Base-by-base conservation (phyloP, 2,329 filamentous ascomycete species). In the Fusarium citri region DNA sequence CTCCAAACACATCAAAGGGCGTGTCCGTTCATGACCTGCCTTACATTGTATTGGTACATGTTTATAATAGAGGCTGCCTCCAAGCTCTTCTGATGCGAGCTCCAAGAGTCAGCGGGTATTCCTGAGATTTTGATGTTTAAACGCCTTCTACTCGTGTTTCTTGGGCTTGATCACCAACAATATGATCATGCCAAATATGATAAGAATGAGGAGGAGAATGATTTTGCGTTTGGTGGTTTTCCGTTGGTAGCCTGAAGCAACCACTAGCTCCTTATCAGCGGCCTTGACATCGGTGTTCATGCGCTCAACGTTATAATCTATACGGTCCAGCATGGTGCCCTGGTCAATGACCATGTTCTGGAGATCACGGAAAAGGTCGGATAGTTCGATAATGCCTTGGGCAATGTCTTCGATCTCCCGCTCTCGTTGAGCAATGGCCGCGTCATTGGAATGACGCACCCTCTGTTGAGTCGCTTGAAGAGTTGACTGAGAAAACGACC, bases 381-480 rank as follows among this genome's bases (percentile, higher is more conserved):
- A 93, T 10, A 99, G 85, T 78, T 98, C 95, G 76, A 99, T 98
- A 80, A 99, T 98, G 61, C 96, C 95, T 78, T 98, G 94, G 4
- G 96, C 96, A 69, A 99, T 99, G 74, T 98, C 94, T 77, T 97
- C 97, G 75, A 99, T 99, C 80, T 98, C 96, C 42, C 92, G 91
- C 81, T 99, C 96, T 69, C 96, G 92, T 79, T 98, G 96, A 66
- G 91, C 88, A 73, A 99, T 98, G 40, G 89, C 89, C 5, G 90
- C 86, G 77, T 98, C 95, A 76, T 97, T 94, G 62, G 90, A 91
- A 62, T 90, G 88, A 30, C 92, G 82, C 59, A 88, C 86, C 71
- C 87, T 87, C 75, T 89, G 88, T 34, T 87, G 86, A 2, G 93
- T 93, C 74, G 94, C 92, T 77, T 94, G 91, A 3, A 98, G 86